phyloP scores from a whole-genome alignment of 2,329 filamentous ascomycete genomes.

The Cladophialophora yegresii region DNA sequence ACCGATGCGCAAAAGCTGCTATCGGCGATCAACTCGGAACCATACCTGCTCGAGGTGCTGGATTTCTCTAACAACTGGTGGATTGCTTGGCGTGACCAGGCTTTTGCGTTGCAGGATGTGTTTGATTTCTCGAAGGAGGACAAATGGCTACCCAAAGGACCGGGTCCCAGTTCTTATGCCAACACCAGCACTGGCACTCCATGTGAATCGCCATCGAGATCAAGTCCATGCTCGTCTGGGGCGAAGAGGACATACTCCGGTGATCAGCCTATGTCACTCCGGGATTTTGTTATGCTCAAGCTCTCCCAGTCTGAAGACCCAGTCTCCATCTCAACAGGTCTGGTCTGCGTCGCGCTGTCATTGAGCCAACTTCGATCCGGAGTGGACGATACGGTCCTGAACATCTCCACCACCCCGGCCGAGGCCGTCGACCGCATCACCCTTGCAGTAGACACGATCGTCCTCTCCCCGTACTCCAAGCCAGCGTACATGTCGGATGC shows the following conservation, averaged over 20 bases:
- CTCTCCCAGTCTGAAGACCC: constrained; percentile 20
- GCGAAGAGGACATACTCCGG: background rate
- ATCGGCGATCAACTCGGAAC: constrained; percentile 32
- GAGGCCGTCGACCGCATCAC: constrained; percentile 30
- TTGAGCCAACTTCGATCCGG: constrained; percentile 29
- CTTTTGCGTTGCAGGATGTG: constrained; percentile 29
- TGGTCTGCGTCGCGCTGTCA: constrained; percentile 33
- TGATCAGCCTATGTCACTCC: constrained; percentile 17
- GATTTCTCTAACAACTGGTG: constrained; percentile 34
- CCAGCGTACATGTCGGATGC: constrained; percentile 22
- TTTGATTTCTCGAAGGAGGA: constrained; percentile 7
- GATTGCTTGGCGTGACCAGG: constrained; percentile 35
- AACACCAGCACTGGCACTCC: background rate
- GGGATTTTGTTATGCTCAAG: constrained; percentile 31
- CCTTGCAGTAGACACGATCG: constrained; percentile 31
- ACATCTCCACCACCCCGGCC: constrained; percentile 24
- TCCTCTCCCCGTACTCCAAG: constrained; percentile 25
- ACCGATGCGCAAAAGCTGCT: constrained; percentile 30
- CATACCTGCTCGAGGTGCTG: constrained; percentile 31
- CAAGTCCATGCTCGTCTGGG: background rate
- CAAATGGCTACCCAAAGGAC: background rate
- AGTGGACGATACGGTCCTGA: constrained; percentile 29
- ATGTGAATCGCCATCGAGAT: background rate
- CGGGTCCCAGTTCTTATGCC: background rate
- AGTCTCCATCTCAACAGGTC: constrained; percentile 28